Evolutionary conservation across 1,139 yeast genomes (phyloP).

Genomic region (Protomyces pachydermus): DNA sequence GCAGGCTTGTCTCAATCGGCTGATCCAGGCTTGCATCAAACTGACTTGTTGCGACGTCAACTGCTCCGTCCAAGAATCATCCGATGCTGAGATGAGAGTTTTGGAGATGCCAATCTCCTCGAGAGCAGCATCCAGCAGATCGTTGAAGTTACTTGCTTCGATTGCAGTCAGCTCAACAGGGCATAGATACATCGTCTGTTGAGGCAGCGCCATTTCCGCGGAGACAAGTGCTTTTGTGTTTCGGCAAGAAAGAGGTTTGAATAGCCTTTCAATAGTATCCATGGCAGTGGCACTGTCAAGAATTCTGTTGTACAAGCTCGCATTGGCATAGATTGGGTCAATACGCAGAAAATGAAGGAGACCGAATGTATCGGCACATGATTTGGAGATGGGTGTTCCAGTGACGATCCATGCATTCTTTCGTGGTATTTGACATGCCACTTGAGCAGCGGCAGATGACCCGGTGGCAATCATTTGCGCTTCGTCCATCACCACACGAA

Average conservation of each 20-base stretch:
- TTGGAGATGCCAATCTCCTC: slow-evolving; percentile 57
- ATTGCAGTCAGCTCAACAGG: slow-evolving; percentile 71
- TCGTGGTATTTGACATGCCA: slow-evolving; percentile 73
- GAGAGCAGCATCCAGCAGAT: slow-evolving; percentile 57
- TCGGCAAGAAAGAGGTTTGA: slow-evolving; percentile 51
- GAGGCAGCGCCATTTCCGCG: slow-evolving; percentile 69
- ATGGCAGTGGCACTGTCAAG: slow-evolving; percentile 31
- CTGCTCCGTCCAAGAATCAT: background rate
- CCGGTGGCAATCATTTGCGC: slow-evolving; percentile 86
- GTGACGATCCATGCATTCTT: slow-evolving; percentile 95
- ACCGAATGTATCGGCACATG: slow-evolving; percentile 63
- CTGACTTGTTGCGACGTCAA: slow-evolving; percentile 30
- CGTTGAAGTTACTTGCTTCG: slow-evolving; percentile 76
- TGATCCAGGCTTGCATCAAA: slow-evolving; percentile 51
- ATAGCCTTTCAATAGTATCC: slow-evolving; percentile 2
- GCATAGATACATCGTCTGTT: slow-evolving; percentile 63
- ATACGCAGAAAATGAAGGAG: slow-evolving; percentile 61
- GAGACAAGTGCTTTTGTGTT: slow-evolving; percentile 83
- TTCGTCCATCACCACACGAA: slow-evolving; percentile 82
- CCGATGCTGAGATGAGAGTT: slow-evolving; percentile 13
- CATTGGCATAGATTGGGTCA: slow-evolving; percentile 53
- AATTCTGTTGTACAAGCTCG: slow-evolving; percentile 38
- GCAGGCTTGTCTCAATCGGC: slow-evolving; percentile 61
- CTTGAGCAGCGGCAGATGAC: slow-evolving; percentile 68
- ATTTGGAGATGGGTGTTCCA: slow-evolving; percentile 80